Percentiles rank a stretch among this genome's conserved stretches.
phyloP scores from a whole-genome alignment of 2,329 filamentous ascomycete species.

The Sordariomycetes sp. region DNA sequence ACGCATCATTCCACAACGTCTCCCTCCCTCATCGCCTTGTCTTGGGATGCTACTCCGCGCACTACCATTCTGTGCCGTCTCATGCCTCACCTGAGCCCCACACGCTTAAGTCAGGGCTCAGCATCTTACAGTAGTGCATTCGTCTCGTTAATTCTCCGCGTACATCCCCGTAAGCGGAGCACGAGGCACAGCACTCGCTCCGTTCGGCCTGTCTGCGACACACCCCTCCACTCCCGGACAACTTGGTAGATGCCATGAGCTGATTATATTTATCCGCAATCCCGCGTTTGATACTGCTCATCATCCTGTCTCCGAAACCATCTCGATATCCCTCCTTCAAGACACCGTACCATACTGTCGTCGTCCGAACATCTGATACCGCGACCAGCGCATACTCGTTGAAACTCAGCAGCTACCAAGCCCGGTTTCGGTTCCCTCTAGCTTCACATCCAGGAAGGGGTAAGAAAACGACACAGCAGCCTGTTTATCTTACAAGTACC shows the following conservation, averaged over 20 bases:
- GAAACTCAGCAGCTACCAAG: not conserved
- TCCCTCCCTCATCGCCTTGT: not conserved
- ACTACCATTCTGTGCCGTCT: slow-evolving; percentile 4
- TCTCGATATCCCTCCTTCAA: not conserved
- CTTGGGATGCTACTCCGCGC: not conserved
- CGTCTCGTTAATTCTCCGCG: slow-evolving; percentile 2
- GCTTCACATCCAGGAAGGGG: not conserved
- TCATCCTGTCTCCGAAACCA: slow-evolving; percentile 4
- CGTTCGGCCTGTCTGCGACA: not conserved
- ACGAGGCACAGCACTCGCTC: not conserved
- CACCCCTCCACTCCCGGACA: not conserved
- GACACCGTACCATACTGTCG: not conserved
- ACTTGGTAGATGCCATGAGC: not conserved
- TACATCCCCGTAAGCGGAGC: slow-evolving; percentile 1
- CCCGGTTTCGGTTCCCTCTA: slow-evolving; percentile 2
- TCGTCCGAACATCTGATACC: not conserved
- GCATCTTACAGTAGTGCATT: not conserved
- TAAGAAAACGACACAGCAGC: not conserved
- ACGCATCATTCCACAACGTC: not conserved
- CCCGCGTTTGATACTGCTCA: slow-evolving; percentile 4
- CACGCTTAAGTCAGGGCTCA: not conserved
- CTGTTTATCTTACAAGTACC: slow-evolving; percentile 3
- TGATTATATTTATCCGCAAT: slow-evolving; percentile 3
- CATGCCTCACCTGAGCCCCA: slow-evolving; percentile 4
- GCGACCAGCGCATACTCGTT: not conserved